Conservation (phyloP, 2,329 filamentous ascomycete species). For the Talaromyces pinophilus region DNA sequence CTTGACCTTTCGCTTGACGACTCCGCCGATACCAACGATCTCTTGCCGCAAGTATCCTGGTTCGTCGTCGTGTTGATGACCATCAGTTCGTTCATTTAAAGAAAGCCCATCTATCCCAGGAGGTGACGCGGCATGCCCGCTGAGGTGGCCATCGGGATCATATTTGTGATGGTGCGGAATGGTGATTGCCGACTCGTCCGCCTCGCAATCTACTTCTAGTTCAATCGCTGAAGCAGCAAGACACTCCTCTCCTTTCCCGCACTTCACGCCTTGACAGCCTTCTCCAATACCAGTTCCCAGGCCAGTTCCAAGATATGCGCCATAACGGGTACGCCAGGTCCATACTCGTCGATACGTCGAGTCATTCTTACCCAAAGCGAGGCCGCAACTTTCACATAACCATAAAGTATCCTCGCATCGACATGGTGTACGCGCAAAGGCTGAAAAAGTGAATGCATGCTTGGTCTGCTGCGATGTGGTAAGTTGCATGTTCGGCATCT, state of each 20-base stretch:
- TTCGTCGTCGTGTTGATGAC: slow-evolving; percentile 41
- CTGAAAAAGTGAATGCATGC: slow-evolving; percentile 49
- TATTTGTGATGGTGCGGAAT: slow-evolving; percentile 32
- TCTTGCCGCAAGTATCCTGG: slow-evolving; percentile 83
- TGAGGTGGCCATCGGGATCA: slow-evolving; percentile 21
- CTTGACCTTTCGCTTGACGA: slow-evolving; percentile 85
- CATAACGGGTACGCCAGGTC: slow-evolving; percentile 86
- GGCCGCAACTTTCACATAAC: slow-evolving; percentile 83
- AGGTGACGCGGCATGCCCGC: background rate
- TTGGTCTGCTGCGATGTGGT: slow-evolving; percentile 29
- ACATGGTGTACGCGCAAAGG: slow-evolving; percentile 59
- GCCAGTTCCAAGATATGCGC: slow-evolving; percentile 71
- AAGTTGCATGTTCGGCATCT: background rate
- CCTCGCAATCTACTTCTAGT: slow-evolving; percentile 81
- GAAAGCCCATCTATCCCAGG: slow-evolving; percentile 4
- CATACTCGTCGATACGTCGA: slow-evolving; percentile 68
- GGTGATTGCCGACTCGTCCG: slow-evolving; percentile 65
- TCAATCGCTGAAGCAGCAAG: slow-evolving; percentile 75
- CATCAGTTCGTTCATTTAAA: slow-evolving; percentile 18
- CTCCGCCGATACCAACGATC: slow-evolving; percentile 85
- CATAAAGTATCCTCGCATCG: slow-evolving; percentile 64
- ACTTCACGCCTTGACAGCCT: slow-evolving; percentile 83
- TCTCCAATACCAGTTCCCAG: slow-evolving; percentile 86
- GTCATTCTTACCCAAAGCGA: slow-evolving; percentile 61
- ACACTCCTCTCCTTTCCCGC: slow-evolving; percentile 75